phyloP scores from a whole-genome alignment of 1,139 yeast species.

The Geotrichum histeridarum region DNA sequence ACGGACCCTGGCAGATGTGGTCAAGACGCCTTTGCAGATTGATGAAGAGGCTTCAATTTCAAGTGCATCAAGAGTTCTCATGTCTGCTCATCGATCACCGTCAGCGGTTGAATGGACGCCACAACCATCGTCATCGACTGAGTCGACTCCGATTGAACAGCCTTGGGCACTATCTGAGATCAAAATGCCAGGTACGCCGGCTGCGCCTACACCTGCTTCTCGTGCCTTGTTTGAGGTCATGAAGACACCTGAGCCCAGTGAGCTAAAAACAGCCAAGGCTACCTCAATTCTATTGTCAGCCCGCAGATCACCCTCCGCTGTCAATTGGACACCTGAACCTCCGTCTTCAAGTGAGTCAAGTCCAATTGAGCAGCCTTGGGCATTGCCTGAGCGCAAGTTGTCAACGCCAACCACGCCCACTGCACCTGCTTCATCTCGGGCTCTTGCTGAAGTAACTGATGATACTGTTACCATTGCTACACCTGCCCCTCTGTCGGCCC shows the following conservation, averaged over 20 bases:
- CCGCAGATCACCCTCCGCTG: conserved; percentile 6
- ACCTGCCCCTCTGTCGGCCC: neutral
- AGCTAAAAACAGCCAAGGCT: neutral
- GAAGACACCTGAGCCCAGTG: neutral
- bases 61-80: too few relatives aligned
- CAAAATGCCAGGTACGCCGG: too few relatives aligned
- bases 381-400: neutral
- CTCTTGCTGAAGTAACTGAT: neutral
- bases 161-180: neutral
- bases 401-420: neutral
- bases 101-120: conserved; percentile 13
- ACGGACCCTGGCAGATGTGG: neutral
- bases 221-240: neutral
- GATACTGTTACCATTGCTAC: neutral
- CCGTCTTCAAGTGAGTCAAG: conserved; percentile 4
- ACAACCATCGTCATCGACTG: conserved; percentile 7
- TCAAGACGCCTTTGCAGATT: neutral
- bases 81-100: conserved; percentile 6
- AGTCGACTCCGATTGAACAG: conserved; percentile 4
- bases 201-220: neutral
- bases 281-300: neutral
- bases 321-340: neutral
- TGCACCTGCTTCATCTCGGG: neutral
- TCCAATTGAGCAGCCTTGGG: neutral
- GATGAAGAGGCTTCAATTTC: too few relatives aligned